Evolutionary conservation across 176 grass and related monocot genomes (phyloP).

Genomic region (Raddia guianensis): DNA sequence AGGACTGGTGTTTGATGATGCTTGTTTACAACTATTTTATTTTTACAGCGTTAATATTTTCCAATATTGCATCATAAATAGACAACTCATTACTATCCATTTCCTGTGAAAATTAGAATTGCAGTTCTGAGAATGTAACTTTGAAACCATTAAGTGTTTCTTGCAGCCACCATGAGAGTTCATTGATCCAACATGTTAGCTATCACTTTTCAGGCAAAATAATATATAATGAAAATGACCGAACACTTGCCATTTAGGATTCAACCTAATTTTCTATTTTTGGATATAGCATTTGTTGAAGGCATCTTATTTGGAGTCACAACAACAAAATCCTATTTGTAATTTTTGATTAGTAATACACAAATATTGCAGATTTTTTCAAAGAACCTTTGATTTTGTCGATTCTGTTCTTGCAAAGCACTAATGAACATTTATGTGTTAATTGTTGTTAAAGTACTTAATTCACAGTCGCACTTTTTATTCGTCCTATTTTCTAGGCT

Average conservation of each 20-base stretch:
- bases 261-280: background rate
- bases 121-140: background rate
- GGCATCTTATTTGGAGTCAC: background rate
- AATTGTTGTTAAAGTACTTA: conserved; percentile 10
- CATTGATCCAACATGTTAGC: background rate
- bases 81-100: background rate
- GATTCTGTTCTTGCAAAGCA: background rate
- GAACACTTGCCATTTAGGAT: background rate
- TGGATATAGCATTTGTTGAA: conserved; percentile 12
- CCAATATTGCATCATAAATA: background rate
- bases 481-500: conserved; percentile 31
- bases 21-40: background rate
- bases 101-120: background rate
- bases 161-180: background rate
- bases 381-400: background rate
- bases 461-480: background rate
- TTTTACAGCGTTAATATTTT: conserved; percentile 14
- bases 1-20: background rate
- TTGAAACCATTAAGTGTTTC: background rate
- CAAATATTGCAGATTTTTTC: background rate
- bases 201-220: background rate
- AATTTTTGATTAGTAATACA: conserved; percentile 7
- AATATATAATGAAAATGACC: background rate
- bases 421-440: background rate
- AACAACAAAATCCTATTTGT: background rate